A percentile compares a stretch with the other conserved stretches of the same genome.
Conservation (phyloP, 2,329 filamentous ascomycete genomes). For the Venturia effusa region DNA sequence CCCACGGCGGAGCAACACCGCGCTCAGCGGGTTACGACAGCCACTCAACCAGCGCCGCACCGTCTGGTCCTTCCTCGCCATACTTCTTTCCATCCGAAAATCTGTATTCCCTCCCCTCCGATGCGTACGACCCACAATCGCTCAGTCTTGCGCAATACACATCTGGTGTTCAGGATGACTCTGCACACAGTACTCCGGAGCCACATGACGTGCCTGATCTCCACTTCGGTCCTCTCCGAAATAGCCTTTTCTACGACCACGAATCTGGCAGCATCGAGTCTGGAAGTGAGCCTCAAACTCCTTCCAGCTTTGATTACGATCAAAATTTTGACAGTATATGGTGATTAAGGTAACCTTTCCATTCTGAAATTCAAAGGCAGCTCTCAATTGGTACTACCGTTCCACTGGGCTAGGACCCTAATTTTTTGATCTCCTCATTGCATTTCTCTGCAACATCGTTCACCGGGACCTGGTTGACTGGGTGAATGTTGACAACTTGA, state of each 20-base stretch:
- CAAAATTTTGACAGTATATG: neutral
- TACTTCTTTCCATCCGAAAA: neutral
- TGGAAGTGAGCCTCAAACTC: slow-evolving; percentile 7
- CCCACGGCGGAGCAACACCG: neutral
- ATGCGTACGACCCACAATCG: neutral
- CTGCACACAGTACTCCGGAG: neutral
- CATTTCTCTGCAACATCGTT: neutral
- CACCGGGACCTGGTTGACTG: neutral
- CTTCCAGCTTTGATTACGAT: neutral
- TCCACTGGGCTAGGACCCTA: neutral
- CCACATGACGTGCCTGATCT: neutral
- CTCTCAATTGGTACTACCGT: neutral
- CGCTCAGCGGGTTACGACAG: neutral
- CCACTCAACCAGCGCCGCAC: neutral
- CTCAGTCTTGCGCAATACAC: neutral
- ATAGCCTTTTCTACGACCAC: slow-evolving; percentile 6
- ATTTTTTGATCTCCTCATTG: neutral
- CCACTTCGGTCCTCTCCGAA: slow-evolving; percentile 1
- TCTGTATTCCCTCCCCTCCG: neutral
- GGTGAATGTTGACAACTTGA: neutral
- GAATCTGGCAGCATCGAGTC: neutral
- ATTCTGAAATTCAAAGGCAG: neutral
- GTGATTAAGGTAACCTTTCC: neutral
- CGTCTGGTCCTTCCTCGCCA: neutral
- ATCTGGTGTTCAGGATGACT: neutral